Conservation (phyloP, 2,329 filamentous ascomycete species). For the Uncinocarpus reesii region DNA sequence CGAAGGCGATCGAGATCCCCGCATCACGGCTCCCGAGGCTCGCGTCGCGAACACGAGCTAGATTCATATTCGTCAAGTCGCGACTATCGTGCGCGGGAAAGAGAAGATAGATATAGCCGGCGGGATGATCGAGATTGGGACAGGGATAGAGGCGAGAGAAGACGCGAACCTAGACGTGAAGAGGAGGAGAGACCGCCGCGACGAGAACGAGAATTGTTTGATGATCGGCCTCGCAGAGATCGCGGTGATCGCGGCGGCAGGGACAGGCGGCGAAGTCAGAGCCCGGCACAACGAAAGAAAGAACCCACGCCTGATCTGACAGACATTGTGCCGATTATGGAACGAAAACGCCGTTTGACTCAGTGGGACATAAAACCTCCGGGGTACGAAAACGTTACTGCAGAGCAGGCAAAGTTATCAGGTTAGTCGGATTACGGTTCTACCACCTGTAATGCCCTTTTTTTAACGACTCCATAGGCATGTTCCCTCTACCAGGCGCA, state of each 20-base stretch:
- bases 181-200: slow-evolving; percentile 52
- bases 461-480: slow-evolving; percentile 45
- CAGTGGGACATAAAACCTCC: slow-evolving; percentile 99
- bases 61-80: slow-evolving; percentile 90
- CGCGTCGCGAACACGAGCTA: slow-evolving; percentile 62
- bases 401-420: slow-evolving; percentile 95
- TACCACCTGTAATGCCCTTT: no score
- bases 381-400: slow-evolving; percentile 95
- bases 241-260: slow-evolving; percentile 26
- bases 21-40: slow-evolving; percentile 55
- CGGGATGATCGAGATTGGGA: slow-evolving; percentile 68
- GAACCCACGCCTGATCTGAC: slow-evolving; percentile 95
- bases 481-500: slow-evolving; percentile 95
- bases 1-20: slow-evolving; percentile 80
- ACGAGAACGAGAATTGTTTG: slow-evolving; percentile 52
- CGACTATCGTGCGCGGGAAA: slow-evolving; percentile 83
- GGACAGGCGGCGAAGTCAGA: slow-evolving; percentile 61
- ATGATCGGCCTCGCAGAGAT: slow-evolving; percentile 46
- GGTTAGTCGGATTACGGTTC: slow-evolving; percentile 35
- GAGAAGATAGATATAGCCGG: slow-evolving; percentile 80
- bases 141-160: slow-evolving; percentile 45
- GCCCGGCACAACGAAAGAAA: slow-evolving; percentile 75
- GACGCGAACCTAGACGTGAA: slow-evolving; percentile 55
- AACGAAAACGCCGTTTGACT: slow-evolving; percentile 83
- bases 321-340: slow-evolving; percentile 67